These are phyloP conservation scores for Perkinsela sp. DNA, from an alignment of 208 protist genomes.

Conservation along the genomic window DNA sequence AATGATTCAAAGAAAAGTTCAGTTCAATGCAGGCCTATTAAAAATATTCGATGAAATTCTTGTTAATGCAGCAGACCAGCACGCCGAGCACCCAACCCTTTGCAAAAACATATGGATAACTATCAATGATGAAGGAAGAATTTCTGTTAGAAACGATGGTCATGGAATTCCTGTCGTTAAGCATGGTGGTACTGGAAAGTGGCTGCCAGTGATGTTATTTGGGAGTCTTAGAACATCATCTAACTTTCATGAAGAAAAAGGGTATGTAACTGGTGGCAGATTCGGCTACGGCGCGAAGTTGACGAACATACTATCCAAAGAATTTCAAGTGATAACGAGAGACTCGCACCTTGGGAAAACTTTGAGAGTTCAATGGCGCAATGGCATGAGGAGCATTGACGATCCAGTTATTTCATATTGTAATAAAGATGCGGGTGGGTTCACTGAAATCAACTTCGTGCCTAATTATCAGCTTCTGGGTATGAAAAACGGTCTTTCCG, in stretches of 20 bases:
- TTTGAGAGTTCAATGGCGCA: slow-evolving; percentile 73
- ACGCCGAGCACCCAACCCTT: slow-evolving; percentile 8
- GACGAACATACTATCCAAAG: slow-evolving; percentile 96
- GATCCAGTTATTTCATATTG: slow-evolving; percentile 63
- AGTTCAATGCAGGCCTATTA: slow-evolving; percentile 74
- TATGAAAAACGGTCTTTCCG: slow-evolving; percentile 21
- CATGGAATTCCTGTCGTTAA: slow-evolving; percentile 65
- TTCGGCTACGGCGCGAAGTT: slow-evolving; percentile 90
- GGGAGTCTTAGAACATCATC: slow-evolving; percentile 77
- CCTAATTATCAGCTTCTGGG: slow-evolving; percentile 62
- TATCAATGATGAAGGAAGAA: slow-evolving; percentile 38
- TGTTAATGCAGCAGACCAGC: slow-evolving; percentile 88
- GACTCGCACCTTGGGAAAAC: slow-evolving; percentile 58
- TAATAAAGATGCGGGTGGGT: slow-evolving; percentile 20
- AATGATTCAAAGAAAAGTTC: slow-evolving; percentile 56
- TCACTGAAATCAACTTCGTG: slow-evolving; percentile 53
- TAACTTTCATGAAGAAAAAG: slow-evolving; percentile 80
- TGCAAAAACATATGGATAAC: slow-evolving; percentile 11
- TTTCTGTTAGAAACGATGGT: slow-evolving; percentile 81
- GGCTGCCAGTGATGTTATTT: slow-evolving; percentile 91
- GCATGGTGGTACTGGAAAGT: slow-evolving; percentile 63
- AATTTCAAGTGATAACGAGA: slow-evolving; percentile 60
- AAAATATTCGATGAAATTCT: slow-evolving; percentile 97
- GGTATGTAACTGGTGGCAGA: slow-evolving; percentile 68
- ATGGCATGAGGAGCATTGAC: slow-evolving; percentile 84